Conservation (phyloP, 2,329 filamentous ascomycete species). For the Fusarium sp. region DNA sequence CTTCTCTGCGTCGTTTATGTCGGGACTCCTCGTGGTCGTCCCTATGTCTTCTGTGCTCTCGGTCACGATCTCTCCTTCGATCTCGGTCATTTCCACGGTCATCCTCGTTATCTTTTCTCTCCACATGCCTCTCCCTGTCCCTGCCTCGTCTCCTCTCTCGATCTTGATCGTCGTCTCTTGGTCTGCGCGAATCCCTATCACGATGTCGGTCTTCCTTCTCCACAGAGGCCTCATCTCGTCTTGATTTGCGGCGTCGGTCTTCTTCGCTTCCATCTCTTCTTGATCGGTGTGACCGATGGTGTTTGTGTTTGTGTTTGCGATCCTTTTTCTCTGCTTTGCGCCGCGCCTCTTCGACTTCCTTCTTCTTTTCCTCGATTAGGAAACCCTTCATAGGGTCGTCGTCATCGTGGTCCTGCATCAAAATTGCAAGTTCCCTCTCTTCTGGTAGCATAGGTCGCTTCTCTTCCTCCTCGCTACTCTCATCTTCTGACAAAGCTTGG, state of each 20-base stretch:
- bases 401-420: constrained; percentile 87
- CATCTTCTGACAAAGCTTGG: constrained; percentile 55
- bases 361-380: constrained; percentile 89
- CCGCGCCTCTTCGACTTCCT: constrained; percentile 79
- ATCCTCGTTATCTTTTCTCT: constrained; percentile 39
- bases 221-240: constrained; percentile 51
- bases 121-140: constrained; percentile 33
- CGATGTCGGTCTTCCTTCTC: constrained; percentile 43
- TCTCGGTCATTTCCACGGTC: constrained; percentile 41
- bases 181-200: constrained; percentile 46
- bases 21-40: constrained; percentile 46
- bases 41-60: constrained; percentile 45
- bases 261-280: constrained; percentile 48
- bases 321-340: constrained; percentile 62
- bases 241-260: constrained; percentile 49
- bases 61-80: constrained; percentile 35
- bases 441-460: constrained; percentile 78
- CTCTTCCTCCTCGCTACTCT: constrained; percentile 59
- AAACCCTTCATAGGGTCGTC: constrained; percentile 98
- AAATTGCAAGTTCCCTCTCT: constrained; percentile 79
- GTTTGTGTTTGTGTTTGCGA: constrained; percentile 59
- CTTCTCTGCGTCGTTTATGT: constrained; percentile 44
- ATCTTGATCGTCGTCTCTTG: constrained; percentile 46
- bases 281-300: constrained; percentile 60
- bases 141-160: constrained; percentile 40